Evolutionary conservation across 768 basidiomycete species (phyloP).

Genomic region (Suillus occidentalis): DNA sequence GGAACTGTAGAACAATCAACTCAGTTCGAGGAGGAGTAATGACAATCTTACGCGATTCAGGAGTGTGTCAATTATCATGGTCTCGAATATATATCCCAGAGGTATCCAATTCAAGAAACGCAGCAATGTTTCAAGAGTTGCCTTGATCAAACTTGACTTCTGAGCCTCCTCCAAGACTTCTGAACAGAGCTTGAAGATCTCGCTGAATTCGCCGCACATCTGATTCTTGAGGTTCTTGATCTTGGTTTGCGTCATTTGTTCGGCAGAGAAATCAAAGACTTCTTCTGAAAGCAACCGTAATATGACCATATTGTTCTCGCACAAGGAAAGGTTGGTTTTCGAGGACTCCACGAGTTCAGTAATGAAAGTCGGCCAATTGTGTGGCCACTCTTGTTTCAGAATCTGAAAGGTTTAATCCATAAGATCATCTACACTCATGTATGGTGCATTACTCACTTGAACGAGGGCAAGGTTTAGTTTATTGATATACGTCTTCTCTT

Average conservation of each 20-base stretch:
- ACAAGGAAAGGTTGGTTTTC: conserved; percentile 91
- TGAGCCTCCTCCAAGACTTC: conserved; percentile 97
- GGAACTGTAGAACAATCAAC: conserved; percentile 58
- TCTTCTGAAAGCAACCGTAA: conserved; percentile 96
- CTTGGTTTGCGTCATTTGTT: conserved; percentile 97
- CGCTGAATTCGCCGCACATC: conserved; percentile 96
- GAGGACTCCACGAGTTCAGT: conserved; percentile 96
- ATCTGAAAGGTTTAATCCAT: conserved; percentile 54
- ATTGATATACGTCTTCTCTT: conserved; percentile 93
- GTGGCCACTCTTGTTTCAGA: conserved; percentile 99
- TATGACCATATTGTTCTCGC: conserved; percentile 99
- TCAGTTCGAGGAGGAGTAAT: conserved; percentile 13
- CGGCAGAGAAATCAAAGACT: conserved; percentile 98
- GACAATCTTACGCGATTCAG: conserved; percentile 74
- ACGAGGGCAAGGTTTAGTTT: conserved; percentile 97
- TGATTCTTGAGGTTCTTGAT: conserved; percentile 97
- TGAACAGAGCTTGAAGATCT: conserved; percentile 96
- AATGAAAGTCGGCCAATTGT: conserved; percentile 98
- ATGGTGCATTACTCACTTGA: conserved; percentile 54
- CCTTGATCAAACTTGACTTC: conserved; percentile 91
- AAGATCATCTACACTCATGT: background rate
- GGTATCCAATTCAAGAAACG: conserved; percentile 99
- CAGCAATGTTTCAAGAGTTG: conserved; percentile 91
- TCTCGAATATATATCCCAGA: conserved; percentile 98
- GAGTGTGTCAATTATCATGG: conserved; percentile 92